These are phyloP conservation scores for Claviceps sp. DNA, from an alignment of 2,329 filamentous ascomycete species.

Conservation along the genomic window DNA sequence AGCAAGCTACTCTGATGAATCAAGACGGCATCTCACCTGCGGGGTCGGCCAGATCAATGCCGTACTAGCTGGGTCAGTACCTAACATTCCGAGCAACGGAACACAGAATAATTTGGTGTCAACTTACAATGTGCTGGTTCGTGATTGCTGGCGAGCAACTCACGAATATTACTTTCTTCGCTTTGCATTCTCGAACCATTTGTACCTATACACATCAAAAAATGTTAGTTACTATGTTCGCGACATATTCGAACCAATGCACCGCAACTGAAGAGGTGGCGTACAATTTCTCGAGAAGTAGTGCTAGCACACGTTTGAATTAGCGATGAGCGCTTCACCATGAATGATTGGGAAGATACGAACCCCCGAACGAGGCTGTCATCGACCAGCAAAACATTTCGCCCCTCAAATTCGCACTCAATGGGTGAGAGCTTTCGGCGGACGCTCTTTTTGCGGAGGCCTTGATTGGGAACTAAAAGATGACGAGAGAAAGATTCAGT, in stretches of 20 bases:
- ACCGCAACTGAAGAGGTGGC: background rate
- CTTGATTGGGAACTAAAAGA: conserved; percentile 21
- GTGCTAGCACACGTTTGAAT: background rate
- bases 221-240: background rate
- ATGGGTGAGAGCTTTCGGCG: conserved; percentile 84
- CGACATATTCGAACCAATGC: background rate
- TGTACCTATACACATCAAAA: conserved; percentile 13
- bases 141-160: conserved; percentile 73
- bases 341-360: background rate
- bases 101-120: background rate
- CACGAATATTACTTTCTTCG: conserved; percentile 69
- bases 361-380: conserved; percentile 69
- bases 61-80: conserved; percentile 18
- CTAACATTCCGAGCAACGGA: background rate
- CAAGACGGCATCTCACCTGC: conserved; percentile 3
- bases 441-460: conserved; percentile 59
- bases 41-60: conserved; percentile 32
- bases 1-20: conserved; percentile 1
- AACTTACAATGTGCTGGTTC: conserved; percentile 74
- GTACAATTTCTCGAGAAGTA: conserved; percentile 13
- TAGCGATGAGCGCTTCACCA: background rate
- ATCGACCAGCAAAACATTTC: conserved; percentile 73
- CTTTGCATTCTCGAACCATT: conserved; percentile 77
- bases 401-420: conserved; percentile 67
- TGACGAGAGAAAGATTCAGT: background rate